Evolutionary conservation across 2,329 filamentous ascomycete genomes (phyloP).

Genomic region (Alternaria brassicicola): DNA sequence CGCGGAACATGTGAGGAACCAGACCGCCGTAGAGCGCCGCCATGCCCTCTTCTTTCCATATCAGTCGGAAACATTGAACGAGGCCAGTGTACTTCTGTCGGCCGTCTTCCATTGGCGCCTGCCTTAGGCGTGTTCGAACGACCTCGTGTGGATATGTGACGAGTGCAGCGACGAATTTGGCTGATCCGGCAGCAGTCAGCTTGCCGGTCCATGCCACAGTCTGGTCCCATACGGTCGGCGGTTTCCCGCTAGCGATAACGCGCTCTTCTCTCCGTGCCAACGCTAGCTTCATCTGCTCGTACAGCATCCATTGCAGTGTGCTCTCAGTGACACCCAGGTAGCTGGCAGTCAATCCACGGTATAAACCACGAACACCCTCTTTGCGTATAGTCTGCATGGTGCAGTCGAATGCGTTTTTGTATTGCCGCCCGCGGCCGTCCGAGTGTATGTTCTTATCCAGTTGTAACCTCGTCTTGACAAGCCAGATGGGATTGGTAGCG

Average conservation of each 20-base stretch:
- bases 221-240: conserved; percentile 73
- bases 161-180: conserved; percentile 84
- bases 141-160: conserved; percentile 94
- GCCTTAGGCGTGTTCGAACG: conserved; percentile 80
- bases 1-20: conserved; percentile 87
- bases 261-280: conserved; percentile 68
- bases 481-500: conserved; percentile 94
- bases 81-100: conserved; percentile 86
- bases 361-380: conserved; percentile 82
- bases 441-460: conserved; percentile 83
- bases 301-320: conserved; percentile 91
- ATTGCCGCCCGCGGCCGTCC: conserved; percentile 66
- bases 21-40: conserved; percentile 86
- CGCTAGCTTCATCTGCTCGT: conserved; percentile 87
- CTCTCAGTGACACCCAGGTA: conserved; percentile 91
- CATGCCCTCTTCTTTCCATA: conserved; percentile 88
- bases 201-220: conserved; percentile 80
- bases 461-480: conserved; percentile 91
- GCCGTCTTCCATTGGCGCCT: conserved; percentile 76
- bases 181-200: conserved; percentile 76
- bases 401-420: conserved; percentile 88
- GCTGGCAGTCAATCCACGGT: conserved; percentile 88
- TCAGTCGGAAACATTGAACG: conserved; percentile 83
- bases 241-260: conserved; percentile 61
- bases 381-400: conserved; percentile 78